These are phyloP conservation scores for Peniophora sp. DNA, from an alignment of 1,284 basidiomycete species.

Conservation along the genomic window DNA sequence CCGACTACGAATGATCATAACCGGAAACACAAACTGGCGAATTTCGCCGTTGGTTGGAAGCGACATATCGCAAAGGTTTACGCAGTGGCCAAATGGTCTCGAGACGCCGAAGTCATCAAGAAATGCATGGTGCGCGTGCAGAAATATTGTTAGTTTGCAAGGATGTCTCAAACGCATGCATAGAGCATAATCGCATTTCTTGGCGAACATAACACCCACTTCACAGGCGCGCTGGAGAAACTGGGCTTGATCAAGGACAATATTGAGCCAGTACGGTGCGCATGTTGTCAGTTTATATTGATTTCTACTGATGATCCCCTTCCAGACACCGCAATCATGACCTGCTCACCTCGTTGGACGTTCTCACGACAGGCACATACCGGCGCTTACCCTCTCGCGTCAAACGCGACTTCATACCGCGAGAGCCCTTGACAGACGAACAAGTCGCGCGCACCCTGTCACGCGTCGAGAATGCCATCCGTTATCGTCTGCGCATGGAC, in stretches of 20 bases:
- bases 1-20: not conserved
- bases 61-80: constrained; percentile 87
- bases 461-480: constrained; percentile 71
- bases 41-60: constrained; percentile 83
- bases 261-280: constrained; percentile 62
- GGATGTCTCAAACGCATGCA: constrained; percentile 2
- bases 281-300: not conserved
- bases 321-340: constrained; percentile 81
- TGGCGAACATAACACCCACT: constrained; percentile 76
- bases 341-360: constrained; percentile 81
- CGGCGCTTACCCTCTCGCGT: constrained; percentile 70
- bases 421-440: constrained; percentile 57
- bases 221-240: constrained; percentile 60
- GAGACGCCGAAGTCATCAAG: constrained; percentile 72
- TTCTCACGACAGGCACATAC: constrained; percentile 79
- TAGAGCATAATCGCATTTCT: constrained; percentile 82
- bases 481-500: constrained; percentile 65
- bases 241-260: constrained; percentile 61
- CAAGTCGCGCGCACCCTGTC: constrained; percentile 59
- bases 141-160: not conserved
- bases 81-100: constrained; percentile 76
- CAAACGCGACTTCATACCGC: constrained; percentile 54
- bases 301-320: not conserved
- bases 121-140: constrained; percentile 65
- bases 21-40: constrained; percentile 74